A percentile compares a stretch with the other conserved stretches of the same genome.
These are phyloP conservation scores for Fomitopsis betulina DNA, from an alignment of 1,284 basidiomycete species.

Conservation along the genomic window DNA sequence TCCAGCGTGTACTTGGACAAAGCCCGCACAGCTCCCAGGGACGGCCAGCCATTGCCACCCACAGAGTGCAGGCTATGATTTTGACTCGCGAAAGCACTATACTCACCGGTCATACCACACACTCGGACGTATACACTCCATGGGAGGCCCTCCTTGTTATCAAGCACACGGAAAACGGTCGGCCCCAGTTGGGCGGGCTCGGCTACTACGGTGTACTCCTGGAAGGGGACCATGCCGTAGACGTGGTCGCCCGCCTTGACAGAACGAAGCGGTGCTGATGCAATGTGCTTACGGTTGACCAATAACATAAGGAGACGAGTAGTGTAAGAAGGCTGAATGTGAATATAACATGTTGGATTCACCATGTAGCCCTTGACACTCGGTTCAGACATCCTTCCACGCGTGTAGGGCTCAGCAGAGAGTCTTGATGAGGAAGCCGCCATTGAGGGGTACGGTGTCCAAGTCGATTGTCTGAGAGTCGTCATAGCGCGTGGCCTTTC, in stretches of 20 bases:
- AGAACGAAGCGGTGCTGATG: too few species aligned
- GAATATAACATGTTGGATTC: too few species aligned
- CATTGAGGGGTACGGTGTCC: conserved; percentile 41
- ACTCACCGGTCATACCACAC: conserved; percentile 33
- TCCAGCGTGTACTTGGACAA: too few species aligned
- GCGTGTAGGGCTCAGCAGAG: conserved; percentile 49
- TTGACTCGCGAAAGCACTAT: too few species aligned
- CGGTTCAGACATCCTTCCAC: conserved; percentile 30
- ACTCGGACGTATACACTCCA: conserved; percentile 29
- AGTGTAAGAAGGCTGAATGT: too few species aligned
- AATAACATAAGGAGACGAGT: too few species aligned
- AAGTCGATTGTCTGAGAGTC: conserved; percentile 42
- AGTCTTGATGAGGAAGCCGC: conserved; percentile 48
- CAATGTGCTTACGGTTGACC: too few species aligned
- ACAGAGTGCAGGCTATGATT: too few species aligned
- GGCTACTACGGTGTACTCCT: conserved; percentile 20
- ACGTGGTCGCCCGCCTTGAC: conserved; percentile 41
- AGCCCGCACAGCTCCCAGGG: too few species aligned
- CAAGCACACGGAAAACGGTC: conserved; percentile 14
- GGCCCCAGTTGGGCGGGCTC: not conserved
- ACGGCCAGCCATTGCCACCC: too few species aligned
- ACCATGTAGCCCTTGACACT: conserved; percentile 23
- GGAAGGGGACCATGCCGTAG: conserved; percentile 28
- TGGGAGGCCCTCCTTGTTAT: too few species aligned
- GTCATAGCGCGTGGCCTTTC: conserved; percentile 44